Percentiles rank a stretch among this genome's conserved stretches.
Conservation (phyloP, 805 yeast genomes). For the Sugiyamaella qingdaonensis region DNA sequence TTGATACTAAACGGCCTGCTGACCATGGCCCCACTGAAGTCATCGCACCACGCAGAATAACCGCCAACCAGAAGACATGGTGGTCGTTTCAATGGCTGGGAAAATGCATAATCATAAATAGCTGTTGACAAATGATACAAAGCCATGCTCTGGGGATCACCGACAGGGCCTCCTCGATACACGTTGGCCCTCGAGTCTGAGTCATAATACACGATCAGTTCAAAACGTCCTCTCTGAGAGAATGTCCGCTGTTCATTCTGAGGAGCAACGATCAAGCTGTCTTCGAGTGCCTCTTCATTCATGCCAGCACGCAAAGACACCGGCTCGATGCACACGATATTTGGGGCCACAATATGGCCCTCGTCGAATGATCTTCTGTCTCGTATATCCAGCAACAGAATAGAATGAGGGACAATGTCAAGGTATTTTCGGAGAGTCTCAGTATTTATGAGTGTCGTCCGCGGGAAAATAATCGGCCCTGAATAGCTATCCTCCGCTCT, state of each 20-base stretch:
- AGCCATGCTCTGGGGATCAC: constrained; percentile 15
- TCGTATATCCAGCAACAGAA: constrained; percentile 72
- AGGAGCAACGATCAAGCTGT: constrained; percentile 54
- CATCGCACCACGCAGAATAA: constrained; percentile 40
- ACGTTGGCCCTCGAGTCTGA: constrained; percentile 26
- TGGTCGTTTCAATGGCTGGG: constrained; percentile 36
- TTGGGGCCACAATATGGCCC: constrained; percentile 57
- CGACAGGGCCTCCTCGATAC: constrained; percentile 22
- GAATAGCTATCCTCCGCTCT: background rate
- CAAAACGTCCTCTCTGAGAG: constrained; percentile 49
- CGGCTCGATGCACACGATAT: constrained; percentile 76
- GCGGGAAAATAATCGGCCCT: constrained; percentile 24
- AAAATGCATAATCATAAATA: constrained; percentile 37
- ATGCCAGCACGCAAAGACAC: constrained; percentile 46
- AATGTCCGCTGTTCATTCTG: constrained; percentile 53
- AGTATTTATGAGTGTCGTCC: constrained; percentile 25
- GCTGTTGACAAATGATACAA: constrained; percentile 34
- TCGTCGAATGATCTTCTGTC: constrained; percentile 53
- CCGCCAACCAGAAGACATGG: constrained; percentile 57
- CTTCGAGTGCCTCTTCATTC: constrained; percentile 64
- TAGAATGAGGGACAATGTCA: constrained; percentile 23
- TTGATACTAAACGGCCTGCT: constrained; percentile 1
- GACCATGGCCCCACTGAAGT: constrained; percentile 18
- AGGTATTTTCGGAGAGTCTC: constrained; percentile 26
- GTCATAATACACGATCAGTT: constrained; percentile 64